Evolutionary conservation across 2,329 filamentous ascomycete species (phyloP).

Genomic region (Cordyceps fumosorosea): DNA sequence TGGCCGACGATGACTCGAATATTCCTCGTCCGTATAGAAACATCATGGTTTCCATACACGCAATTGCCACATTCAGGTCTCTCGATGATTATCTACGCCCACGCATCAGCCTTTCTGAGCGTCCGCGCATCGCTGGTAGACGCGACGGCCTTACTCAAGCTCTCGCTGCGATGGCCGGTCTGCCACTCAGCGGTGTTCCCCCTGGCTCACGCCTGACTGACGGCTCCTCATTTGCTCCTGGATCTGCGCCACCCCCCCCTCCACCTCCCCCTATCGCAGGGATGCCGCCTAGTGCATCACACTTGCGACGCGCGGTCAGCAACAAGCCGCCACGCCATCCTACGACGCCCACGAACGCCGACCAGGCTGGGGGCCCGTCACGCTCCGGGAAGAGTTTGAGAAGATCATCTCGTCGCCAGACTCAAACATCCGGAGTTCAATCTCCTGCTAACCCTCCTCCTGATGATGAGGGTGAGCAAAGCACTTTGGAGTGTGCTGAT

Average conservation of each 20-base stretch:
- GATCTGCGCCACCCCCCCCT: constrained; percentile 30
- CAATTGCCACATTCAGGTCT: constrained; percentile 95
- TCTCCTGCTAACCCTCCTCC: constrained; percentile 45
- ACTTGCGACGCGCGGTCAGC: constrained; percentile 37
- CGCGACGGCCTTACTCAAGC: constrained; percentile 60
- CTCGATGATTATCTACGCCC: constrained; percentile 93
- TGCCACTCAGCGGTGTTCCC: constrained; percentile 43
- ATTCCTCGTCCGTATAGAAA: constrained; percentile 84
- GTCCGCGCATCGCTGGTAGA: constrained; percentile 54
- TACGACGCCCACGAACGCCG: constrained; percentile 35
- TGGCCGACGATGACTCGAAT: constrained; percentile 84
- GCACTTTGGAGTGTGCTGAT: constrained; percentile 84
- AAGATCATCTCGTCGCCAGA: constrained; percentile 57
- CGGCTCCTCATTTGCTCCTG: constrained; percentile 32
- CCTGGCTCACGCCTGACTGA: constrained; percentile 40
- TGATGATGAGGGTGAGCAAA: constrained; percentile 54
- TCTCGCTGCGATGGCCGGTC: constrained; percentile 71
- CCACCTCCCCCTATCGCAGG: constrained; percentile 30
- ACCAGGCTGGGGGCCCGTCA: constrained; percentile 41
- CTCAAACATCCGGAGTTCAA: constrained; percentile 45
- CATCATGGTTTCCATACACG: constrained; percentile 98
- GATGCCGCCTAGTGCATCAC: constrained; percentile 23
- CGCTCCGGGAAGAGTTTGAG: constrained; percentile 54
- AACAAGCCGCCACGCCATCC: constrained; percentile 29
- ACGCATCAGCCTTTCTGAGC: constrained; percentile 74